phyloP scores from a whole-genome alignment of 2,329 filamentous ascomycete species.

The Tolypocladium amazonense region DNA sequence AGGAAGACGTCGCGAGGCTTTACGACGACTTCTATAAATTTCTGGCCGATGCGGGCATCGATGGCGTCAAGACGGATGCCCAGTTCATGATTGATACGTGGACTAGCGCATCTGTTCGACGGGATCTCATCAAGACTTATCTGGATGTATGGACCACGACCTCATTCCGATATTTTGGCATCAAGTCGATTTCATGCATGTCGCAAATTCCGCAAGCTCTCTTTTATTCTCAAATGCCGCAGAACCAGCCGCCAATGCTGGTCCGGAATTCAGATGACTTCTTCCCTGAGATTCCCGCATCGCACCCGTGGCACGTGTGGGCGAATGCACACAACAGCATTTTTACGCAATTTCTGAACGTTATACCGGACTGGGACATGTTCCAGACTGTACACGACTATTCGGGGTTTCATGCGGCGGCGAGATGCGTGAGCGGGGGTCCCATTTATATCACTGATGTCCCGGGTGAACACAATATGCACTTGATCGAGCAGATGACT shows the following conservation, averaged over 20 bases:
- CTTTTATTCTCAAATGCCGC: slow-evolving; percentile 73
- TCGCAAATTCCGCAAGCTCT: slow-evolving; percentile 78
- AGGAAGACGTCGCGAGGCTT: slow-evolving; percentile 63
- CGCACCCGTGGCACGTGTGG: slow-evolving; percentile 93
- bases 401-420: slow-evolving; percentile 79
- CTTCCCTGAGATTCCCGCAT: slow-evolving; percentile 70
- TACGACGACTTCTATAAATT: slow-evolving; percentile 91
- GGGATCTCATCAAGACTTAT: slow-evolving; percentile 61
- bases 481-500: slow-evolving; percentile 71
- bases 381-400: slow-evolving; percentile 57
- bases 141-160: slow-evolving; percentile 79
- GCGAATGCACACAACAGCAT: slow-evolving; percentile 84
- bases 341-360: slow-evolving; percentile 73
- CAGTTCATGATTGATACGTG: slow-evolving; percentile 83
- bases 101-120: slow-evolving; percentile 56
- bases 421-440: slow-evolving; percentile 79
- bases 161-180: slow-evolving; percentile 66
- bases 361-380: slow-evolving; percentile 75
- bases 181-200: slow-evolving; percentile 85
- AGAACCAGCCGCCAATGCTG: slow-evolving; percentile 61
- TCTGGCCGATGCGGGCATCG: slow-evolving; percentile 61
- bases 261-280: slow-evolving; percentile 87
- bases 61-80: slow-evolving; percentile 85
- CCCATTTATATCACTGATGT: slow-evolving; percentile 92
- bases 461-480: slow-evolving; percentile 68